Evolutionary conservation across 2,329 filamentous ascomycete genomes (phyloP).

Genomic region (Cladophialophora yegresii): DNA sequence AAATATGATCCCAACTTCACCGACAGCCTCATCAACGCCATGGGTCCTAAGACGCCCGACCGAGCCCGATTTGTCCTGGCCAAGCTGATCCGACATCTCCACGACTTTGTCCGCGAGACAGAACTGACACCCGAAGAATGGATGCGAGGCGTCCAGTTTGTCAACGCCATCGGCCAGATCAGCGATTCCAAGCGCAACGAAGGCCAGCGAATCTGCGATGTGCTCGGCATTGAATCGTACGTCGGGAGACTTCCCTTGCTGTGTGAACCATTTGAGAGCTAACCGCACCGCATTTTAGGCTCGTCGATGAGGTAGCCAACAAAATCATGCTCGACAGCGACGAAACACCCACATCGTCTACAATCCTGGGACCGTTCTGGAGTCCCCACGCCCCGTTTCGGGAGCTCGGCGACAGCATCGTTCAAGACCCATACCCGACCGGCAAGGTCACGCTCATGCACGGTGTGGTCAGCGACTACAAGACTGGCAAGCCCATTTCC

Average conservation of each 20-base stretch:
- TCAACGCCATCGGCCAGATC: conserved; percentile 73
- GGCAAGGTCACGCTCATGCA: conserved; percentile 38
- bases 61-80: conserved; percentile 65
- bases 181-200: conserved; percentile 71
- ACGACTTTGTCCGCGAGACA: conserved; percentile 76
- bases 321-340: conserved; percentile 63
- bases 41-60: conserved; percentile 68
- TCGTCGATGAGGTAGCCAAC: conserved; percentile 80
- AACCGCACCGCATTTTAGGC: conserved; percentile 37
- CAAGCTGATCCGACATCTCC: conserved; percentile 69
- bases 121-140: conserved; percentile 77
- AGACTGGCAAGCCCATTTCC: conserved; percentile 57
- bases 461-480: conserved; percentile 5
- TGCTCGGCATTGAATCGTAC: conserved; percentile 68
- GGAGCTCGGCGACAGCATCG: conserved; percentile 65
- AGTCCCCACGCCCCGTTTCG: conserved; percentile 73
- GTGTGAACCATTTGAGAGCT: background rate
- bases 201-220: conserved; percentile 70
- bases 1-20: conserved; percentile 77
- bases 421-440: conserved; percentile 60
- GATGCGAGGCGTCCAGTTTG: conserved; percentile 71
- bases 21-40: conserved; percentile 69
- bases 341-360: conserved; percentile 46
- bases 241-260: conserved; percentile 28
- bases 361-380: conserved; percentile 79